Evolutionary conservation across 176 grass and related monocot genomes (phyloP).

Genomic region (Urochloa ruziziensis): DNA sequence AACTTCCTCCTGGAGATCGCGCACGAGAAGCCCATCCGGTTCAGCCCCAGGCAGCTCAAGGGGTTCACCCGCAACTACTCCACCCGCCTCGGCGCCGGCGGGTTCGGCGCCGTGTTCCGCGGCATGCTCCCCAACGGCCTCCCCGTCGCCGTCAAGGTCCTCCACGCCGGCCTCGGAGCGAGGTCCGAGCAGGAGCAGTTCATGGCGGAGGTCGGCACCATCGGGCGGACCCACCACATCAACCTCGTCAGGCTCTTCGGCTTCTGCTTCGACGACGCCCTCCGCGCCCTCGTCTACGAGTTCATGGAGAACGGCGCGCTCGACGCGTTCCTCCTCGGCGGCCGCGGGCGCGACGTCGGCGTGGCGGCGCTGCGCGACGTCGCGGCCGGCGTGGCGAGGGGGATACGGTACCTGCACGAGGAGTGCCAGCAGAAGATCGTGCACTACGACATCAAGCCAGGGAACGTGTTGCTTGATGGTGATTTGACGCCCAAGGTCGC

Average conservation of each 20-base stretch:
- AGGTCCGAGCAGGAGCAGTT: conserved; percentile 26
- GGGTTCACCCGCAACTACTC: conserved; percentile 13
- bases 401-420: conserved; percentile 37
- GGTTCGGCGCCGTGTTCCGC: conserved; percentile 31
- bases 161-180: background rate
- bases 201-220: conserved; percentile 37
- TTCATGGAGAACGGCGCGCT: too few relatives aligned
- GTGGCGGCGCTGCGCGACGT: too few relatives aligned
- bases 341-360: background rate
- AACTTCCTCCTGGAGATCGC: background rate
- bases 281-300: background rate
- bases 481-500: conserved; percentile 31
- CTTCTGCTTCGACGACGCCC: conserved; percentile 35
- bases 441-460: conserved; percentile 49
- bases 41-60: background rate
- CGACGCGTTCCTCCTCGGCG: background rate
- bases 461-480: conserved; percentile 14
- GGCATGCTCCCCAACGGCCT: conserved; percentile 21
- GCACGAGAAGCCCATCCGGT: conserved; percentile 15
- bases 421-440: conserved; percentile 37
- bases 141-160: conserved; percentile 35
- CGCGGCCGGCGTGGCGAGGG: conserved; percentile 2
- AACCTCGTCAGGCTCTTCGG: conserved; percentile 42
- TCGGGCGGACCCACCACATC: conserved; percentile 32
- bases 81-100: conserved; percentile 26